Evolutionary conservation across 495 filamentous ascomycete genomes (phyloP).

Genomic region (Xanthoparmelia taractica): DNA sequence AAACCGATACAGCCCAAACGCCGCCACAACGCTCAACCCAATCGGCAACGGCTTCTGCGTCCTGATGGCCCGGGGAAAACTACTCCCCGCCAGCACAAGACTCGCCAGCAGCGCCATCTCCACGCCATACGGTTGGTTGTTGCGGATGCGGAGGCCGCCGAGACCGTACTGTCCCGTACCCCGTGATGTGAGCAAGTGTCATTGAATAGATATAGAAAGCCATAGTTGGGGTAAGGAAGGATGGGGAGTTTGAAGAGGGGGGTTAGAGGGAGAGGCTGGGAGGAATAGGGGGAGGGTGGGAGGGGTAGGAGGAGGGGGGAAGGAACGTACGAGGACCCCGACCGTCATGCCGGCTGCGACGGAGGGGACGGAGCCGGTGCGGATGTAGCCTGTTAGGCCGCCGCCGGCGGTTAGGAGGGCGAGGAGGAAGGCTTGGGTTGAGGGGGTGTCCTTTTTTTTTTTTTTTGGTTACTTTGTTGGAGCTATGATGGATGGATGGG

Average conservation of each 20-base stretch:
- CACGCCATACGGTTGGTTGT: conserved; percentile 58
- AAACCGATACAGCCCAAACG: conserved; percentile 61
- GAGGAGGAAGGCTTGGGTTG: conserved; percentile 56
- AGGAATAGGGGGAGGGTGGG: neutral
- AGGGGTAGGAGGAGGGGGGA: neutral
- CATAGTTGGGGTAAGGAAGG: too few species aligned
- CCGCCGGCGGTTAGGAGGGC: conserved; percentile 76
- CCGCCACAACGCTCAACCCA: conserved; percentile 57
- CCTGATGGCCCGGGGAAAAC: conserved; percentile 76
- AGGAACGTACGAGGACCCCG: conserved; percentile 49
- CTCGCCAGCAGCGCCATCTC: conserved; percentile 75
- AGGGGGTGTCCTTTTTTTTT: conserved; percentile 28
- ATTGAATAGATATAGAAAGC: too few species aligned
- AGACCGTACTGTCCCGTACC: conserved; percentile 60
- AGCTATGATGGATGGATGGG: neutral
- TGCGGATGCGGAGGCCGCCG: conserved; percentile 62
- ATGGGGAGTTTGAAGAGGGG: conserved; percentile 14
- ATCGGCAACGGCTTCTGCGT: conserved; percentile 69
- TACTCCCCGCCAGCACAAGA: conserved; percentile 68
- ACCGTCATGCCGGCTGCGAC: conserved; percentile 75
- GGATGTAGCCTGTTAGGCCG: conserved; percentile 74
- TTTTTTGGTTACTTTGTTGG: neutral
- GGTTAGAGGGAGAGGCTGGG: neutral
- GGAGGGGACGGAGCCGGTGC: conserved; percentile 78
- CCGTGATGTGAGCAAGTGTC: too few species aligned